These are phyloP conservation scores for Plasmodium berghei DNA, from an alignment of 169 alveolate genomes.

Conservation along the genomic window DNA sequence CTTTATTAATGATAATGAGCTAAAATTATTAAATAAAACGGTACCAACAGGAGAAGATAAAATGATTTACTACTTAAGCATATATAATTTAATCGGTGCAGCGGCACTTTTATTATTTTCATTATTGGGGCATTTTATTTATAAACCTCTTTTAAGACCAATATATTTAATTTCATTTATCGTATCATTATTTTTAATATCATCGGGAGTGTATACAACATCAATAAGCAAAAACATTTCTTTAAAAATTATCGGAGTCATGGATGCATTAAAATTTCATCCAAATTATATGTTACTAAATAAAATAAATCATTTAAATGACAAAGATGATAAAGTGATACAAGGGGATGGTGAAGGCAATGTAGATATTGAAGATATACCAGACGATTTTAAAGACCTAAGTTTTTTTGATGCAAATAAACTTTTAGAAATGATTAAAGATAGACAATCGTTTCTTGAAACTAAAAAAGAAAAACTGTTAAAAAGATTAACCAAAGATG, in stretches of 20 bases:
- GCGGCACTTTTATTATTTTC: constrained; percentile 35
- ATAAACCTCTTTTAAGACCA: constrained; percentile 56
- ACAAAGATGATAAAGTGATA: background rate
- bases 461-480: constrained; percentile 41
- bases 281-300: constrained; percentile 75
- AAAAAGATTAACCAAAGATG: constrained; percentile 53
- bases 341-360: background rate
- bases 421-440: constrained; percentile 63
- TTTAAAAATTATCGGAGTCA: constrained; percentile 71
- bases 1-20: constrained; percentile 55
- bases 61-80: constrained; percentile 73
- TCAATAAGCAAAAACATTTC: constrained; percentile 70
- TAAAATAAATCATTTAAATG: constrained; percentile 46
- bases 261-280: constrained; percentile 75
- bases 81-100: constrained; percentile 70
- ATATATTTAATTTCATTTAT: constrained; percentile 70
- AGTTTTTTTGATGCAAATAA: constrained; percentile 52
- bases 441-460: constrained; percentile 43
- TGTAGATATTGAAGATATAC: background rate
- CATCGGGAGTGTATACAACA: constrained; percentile 77
- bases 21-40: constrained; percentile 20
- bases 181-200: constrained; percentile 71
- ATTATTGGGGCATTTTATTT: constrained; percentile 67
- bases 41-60: constrained; percentile 21
- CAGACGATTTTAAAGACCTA: background rate